A percentile compares a stretch with the other conserved stretches of the same genome.
Conservation (phyloP, 257 asterid species). For the Eustoma russellianum region DNA sequence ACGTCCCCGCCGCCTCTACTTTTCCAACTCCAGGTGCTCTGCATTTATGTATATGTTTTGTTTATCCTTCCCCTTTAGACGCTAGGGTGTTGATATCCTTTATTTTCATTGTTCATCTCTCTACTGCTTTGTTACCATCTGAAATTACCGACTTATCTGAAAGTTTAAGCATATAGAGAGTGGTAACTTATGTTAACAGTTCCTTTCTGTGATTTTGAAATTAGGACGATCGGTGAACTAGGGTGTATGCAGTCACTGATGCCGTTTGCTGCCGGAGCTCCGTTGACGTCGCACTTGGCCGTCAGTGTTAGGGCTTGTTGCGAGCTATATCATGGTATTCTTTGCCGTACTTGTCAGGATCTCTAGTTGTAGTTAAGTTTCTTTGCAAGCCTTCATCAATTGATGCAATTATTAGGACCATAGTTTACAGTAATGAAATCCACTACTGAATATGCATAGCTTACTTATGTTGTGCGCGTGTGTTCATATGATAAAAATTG, state of each 20-base stretch:
- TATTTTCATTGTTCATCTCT: neutral
- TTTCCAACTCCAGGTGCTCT: constrained; percentile 63
- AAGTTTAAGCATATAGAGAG: no score
- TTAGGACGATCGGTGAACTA: constrained; percentile 64
- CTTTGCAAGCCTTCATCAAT: constrained; percentile 50
- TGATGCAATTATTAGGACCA: constrained; percentile 10
- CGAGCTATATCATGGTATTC: constrained; percentile 95
- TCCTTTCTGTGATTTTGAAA: neutral
- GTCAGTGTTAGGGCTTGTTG: constrained; percentile 69
- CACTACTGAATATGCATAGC: no score
- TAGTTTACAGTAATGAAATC: neutral
- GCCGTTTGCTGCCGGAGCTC: constrained; percentile 43
- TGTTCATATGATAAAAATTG: no score
- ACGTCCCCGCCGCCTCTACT: constrained; percentile 61
- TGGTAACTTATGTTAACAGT: neutral
- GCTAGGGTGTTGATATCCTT: no score
- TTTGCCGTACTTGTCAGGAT: constrained; percentile 97
- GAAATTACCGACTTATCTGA: no score
- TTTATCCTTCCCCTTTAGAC: neutral
- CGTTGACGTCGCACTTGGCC: constrained; percentile 61
- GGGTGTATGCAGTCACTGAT: constrained; percentile 67
- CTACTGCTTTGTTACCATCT: no score
- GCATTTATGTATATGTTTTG: neutral
- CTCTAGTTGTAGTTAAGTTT: constrained; percentile 64
- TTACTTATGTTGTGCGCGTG: no score